Base-by-base conservation (phyloP, 345 rosid genomes). In the Populus deltoides region DNA sequence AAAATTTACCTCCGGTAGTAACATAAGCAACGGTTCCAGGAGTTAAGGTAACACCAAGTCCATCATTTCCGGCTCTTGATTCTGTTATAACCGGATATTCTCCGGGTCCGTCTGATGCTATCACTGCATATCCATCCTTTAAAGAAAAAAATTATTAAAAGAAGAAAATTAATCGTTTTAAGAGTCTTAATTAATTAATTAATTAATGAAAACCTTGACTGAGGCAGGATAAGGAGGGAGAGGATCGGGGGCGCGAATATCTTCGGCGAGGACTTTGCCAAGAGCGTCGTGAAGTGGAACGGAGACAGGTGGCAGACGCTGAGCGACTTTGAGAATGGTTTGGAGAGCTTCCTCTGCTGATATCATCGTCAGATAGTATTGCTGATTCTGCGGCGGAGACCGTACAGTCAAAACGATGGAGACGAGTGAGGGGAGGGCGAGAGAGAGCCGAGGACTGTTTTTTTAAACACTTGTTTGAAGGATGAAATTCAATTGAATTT, bases 1-100 rank as follows among this genome's bases (percentile, higher is more conserved):
- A 47, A 47, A 41, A 47, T 47, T 47, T 47, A 92, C 99, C 99
- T 90, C 99, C 98, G 63, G 99, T 96, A 29, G 98, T 96, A 18
- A 96, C 98, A 85, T 96, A 96, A 49, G 98, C 98, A 85, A 93
- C 93, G 66, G 99, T 92, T 73, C 99, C 98, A 47, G 97, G 91
- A 78, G 90, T 89, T 73, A 96, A 87, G 31, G 82, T 86, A 47
- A 96, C 93, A 66, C 92, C 98, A 49, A 93, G 74, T 38, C 90
- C 99, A 82, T 93, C 97, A 80, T 91, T 93, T 83, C 99, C 98
- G 79, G 99, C 99, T 85, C 98, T 90, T 31, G 98, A 93, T 83
- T 96, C 99, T 24, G 94, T 85, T 71, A 96, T 88, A 57, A 96
- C 90, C 7, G 91, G 90, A 79, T 96, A 96, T 43, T 87, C 98